Evolutionary conservation across 176 grass and related monocot species (phyloP).

Genomic region (Chrysopogon serrulatus): DNA sequence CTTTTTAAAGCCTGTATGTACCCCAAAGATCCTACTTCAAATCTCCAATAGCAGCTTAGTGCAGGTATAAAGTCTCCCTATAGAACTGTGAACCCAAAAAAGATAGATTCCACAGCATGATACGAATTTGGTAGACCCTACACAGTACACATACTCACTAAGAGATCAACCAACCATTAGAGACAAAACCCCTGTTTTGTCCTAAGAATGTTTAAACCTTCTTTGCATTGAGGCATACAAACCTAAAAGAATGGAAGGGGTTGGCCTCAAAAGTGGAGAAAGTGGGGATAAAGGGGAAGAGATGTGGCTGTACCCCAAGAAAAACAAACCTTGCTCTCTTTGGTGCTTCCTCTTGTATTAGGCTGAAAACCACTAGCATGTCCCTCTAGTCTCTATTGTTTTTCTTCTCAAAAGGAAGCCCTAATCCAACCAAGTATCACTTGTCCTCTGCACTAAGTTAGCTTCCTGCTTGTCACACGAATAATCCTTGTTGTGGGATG

Average conservation of each 20-base stretch:
- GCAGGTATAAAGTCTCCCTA: conserved; percentile 24
- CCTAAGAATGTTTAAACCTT: conserved; percentile 89
- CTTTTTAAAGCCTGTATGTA: not conserved
- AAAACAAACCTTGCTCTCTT: conserved; percentile 48
- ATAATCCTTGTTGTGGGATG: conserved; percentile 35
- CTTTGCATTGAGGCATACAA: conserved; percentile 50
- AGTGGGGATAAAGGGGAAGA: conserved; percentile 67
- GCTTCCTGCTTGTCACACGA: conserved; percentile 74
- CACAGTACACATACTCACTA: not conserved
- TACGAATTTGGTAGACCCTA: conserved; percentile 22
- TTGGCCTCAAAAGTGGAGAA: conserved; percentile 93
- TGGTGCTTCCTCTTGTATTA: conserved; percentile 91
- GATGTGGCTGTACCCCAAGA: conserved; percentile 31
- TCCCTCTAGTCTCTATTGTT: not conserved
- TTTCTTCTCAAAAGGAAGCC: conserved; percentile 67
- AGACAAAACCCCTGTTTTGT: conserved; percentile 82
- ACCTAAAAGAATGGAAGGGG: conserved; percentile 60
- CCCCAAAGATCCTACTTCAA: conserved; percentile 18
- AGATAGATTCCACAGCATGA: conserved; percentile 15
- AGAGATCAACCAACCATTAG: conserved; percentile 44
- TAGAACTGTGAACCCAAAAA: conserved; percentile 11
- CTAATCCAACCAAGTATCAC: conserved; percentile 41
- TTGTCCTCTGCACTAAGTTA: conserved; percentile 70
- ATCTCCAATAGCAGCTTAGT: not conserved
- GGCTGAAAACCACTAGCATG: conserved; percentile 14